Conservation (phyloP, 2,329 filamentous ascomycete genomes). For the Fusarium musae region DNA sequence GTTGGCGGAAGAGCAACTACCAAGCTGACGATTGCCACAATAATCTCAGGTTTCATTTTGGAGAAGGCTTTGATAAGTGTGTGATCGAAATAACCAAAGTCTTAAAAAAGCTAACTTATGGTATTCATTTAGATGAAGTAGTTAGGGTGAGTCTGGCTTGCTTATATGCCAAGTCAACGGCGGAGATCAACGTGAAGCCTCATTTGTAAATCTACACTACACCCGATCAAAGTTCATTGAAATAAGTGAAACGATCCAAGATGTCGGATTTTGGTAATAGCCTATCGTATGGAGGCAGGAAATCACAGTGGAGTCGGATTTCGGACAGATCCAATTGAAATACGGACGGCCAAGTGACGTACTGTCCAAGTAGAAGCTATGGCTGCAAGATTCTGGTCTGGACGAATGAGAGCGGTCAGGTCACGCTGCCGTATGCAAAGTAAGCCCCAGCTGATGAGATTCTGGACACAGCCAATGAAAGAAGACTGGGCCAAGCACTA, state of each 20-base stretch:
- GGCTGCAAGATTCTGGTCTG: neutral
- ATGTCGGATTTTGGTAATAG: too few relatives aligned
- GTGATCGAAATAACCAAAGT: too few relatives aligned
- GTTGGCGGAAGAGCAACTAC: neutral
- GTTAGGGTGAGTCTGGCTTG: accelerated
- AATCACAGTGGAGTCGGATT: neutral
- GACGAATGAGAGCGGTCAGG: neutral
- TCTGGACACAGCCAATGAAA: accelerated
- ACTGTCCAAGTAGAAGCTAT: neutral
- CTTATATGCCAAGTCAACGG: neutral
- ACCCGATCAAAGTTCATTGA: too few relatives aligned
- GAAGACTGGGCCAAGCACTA: accelerated
- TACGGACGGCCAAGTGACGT: too few relatives aligned
- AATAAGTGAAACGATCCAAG: too few relatives aligned
- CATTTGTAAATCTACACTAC: too few relatives aligned
- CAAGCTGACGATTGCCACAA: neutral
- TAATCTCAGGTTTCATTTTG: neutral
- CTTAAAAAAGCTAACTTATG: too few relatives aligned
- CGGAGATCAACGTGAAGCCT: too few relatives aligned
- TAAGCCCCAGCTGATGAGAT: accelerated
- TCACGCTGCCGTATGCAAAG: too few relatives aligned
- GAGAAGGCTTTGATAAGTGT: too few relatives aligned
- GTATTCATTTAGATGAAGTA: too few relatives aligned
- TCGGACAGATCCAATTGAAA: neutral
- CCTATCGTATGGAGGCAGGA: too few relatives aligned